Base-by-base conservation (phyloP, 2,329 filamentous ascomycete species). In the Periconia sp. region DNA sequence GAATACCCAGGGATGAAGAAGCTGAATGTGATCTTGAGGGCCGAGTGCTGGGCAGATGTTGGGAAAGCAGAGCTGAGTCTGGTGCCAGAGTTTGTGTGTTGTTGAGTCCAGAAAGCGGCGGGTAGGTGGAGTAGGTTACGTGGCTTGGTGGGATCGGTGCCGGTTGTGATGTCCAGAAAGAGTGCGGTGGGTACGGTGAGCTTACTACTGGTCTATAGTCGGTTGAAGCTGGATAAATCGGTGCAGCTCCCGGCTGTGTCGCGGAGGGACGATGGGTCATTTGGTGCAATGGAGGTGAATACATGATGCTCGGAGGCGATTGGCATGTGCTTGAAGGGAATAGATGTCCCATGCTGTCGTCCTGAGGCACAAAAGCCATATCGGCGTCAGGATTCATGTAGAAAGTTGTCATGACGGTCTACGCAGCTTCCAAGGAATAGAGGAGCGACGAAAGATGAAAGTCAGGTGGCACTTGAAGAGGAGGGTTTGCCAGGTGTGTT, bases 281-380 rank as follows among this genome's bases (percentile, higher is more conserved):
- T n/a, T 65, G 58, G 23, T 66, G 65, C 24, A 69, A 54, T 22
- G 65, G 59, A 43, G 65, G 61, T 36, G 66, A 68, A 46, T 70
- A 70, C 54, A 70, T 63, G 51, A 69, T 66, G 54, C 54, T 65
- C 3, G 66, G 68, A 34, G 67, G 61, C 23, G 68, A 69, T 52
- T 67, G 65, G 41, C 66, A 68, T 46, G 59, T 56, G 50, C 59
- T 67, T 29, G 65, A 61, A 37, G 67, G 65, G 43, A 68, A 71
- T 18, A 70, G 54, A 37, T 68, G 59, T 28, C 57, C 57, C 50
- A 67, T 59, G 43, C 46, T 51, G 23, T 67, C 66, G 38, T 67
- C 64, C 13, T 64, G 61, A 39, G 50, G 58, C 56, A 71, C 56
- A 39, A 68, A 55, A 29, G 60, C 65, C 56, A 71, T 59, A 32